These are phyloP conservation scores for Arctium lappa DNA, from an alignment of 129 eudicot genomes.

Conservation along the genomic window DNA sequence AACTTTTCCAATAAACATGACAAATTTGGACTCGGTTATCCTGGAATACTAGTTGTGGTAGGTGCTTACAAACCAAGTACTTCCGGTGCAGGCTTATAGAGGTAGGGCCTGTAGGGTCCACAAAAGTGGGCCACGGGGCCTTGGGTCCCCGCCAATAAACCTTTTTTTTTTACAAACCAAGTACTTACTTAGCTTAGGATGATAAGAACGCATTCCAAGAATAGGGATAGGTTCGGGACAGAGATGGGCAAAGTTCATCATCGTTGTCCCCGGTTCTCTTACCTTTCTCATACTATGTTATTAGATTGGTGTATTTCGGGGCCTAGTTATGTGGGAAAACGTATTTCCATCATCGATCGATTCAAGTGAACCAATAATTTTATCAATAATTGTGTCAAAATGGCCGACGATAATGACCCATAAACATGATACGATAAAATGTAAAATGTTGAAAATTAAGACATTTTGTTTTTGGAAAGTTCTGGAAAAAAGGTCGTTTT, in stretches of 20 bases:
- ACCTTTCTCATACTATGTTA: background rate
- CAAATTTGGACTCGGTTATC: background rate
- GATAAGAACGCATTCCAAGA: background rate
- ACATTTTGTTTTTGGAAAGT: background rate
- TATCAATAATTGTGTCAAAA: background rate
- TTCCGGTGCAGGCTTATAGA: too few species aligned
- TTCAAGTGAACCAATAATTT: background rate
- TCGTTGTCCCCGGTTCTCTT: background rate
- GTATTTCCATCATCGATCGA: background rate
- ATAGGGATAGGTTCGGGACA: background rate
- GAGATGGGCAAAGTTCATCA: background rate
- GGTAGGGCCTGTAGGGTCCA: too few species aligned
- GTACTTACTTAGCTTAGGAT: background rate
- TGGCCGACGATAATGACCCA: background rate
- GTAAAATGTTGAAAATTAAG: background rate
- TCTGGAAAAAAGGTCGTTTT: background rate
- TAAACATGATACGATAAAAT: background rate
- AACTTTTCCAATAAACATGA: background rate
- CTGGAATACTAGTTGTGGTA: background rate
- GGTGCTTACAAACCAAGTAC: background rate
- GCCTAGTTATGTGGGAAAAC: background rate
- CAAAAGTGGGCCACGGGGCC: too few species aligned
- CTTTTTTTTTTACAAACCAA: too few species aligned
- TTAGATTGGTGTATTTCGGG: background rate
- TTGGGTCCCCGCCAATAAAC: too few species aligned